A percentile compares a stretch with the other conserved stretches of the same genome.
Evolutionary conservation across 129 eudicot genomes (phyloP).

Genomic region (Pittosporum tobira): DNA sequence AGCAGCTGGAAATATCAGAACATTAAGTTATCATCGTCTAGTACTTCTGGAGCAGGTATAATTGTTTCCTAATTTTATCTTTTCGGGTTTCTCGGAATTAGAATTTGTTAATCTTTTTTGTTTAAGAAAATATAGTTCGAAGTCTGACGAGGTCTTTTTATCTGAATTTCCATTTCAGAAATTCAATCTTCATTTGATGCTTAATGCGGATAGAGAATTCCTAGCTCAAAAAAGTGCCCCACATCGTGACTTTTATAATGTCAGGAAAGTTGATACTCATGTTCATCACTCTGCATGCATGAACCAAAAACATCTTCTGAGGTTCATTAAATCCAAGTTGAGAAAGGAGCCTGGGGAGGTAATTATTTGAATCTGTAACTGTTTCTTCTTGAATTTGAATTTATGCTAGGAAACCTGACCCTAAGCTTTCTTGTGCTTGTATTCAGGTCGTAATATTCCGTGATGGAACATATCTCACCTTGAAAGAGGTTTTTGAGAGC

Average conservation of each 20-base stretch:
- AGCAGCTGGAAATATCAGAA: constrained; percentile 86
- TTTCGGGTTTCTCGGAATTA: not conserved
- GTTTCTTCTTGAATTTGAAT: not conserved
- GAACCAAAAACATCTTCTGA: constrained; percentile 92
- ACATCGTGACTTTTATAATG: constrained; percentile 87
- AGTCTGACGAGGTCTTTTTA: constrained; percentile 6
- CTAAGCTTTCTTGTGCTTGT: not conserved
- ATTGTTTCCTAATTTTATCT: not conserved
- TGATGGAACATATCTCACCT: constrained; percentile 89
- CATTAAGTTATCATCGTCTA: constrained; percentile 80
- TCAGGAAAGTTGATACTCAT: constrained; percentile 92
- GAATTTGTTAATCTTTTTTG: constrained; percentile 4
- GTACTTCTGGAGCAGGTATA: constrained; percentile 76
- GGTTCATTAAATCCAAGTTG: constrained; percentile 93
- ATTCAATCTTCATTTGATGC: constrained; percentile 92
- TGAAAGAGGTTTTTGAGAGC: constrained; percentile 96
- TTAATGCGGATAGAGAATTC: constrained; percentile 88
- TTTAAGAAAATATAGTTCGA: not conserved
- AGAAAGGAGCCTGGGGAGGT: constrained; percentile 99
- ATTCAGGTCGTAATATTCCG: constrained; percentile 92
- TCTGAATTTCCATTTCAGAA: constrained; percentile 34
- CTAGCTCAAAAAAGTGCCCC: constrained; percentile 97
- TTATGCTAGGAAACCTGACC: not conserved
- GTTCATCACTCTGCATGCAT: constrained; percentile 98
- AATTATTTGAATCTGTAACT: not conserved